Evolutionary conservation across 805 yeast genomes (phyloP).

Genomic region (Candida broadrunensis): DNA sequence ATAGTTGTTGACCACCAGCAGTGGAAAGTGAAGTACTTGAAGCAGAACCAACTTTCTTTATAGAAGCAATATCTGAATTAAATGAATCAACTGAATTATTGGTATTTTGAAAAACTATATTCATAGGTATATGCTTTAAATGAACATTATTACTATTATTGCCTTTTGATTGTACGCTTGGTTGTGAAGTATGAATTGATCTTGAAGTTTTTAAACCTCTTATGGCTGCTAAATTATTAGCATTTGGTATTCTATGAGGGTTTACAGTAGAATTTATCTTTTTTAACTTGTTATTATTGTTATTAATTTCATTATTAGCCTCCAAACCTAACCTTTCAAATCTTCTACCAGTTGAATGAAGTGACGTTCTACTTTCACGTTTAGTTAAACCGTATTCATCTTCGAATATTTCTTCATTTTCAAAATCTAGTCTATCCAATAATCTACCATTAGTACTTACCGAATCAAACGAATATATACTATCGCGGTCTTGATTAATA

Average conservation of each 20-base stretch:
- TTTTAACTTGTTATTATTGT: not conserved
- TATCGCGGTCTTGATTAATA: slow-evolving; percentile 24
- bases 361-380: slow-evolving; percentile 19
- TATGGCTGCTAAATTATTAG: not conserved
- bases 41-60: slow-evolving; percentile 2
- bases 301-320: slow-evolving; percentile 7
- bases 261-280: not conserved
- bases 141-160: not conserved
- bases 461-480: slow-evolving; percentile 43
- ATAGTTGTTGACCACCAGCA: not conserved
- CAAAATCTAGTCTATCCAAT: slow-evolving; percentile 35
- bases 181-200: not conserved
- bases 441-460: slow-evolving; percentile 42
- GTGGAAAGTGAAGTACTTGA: not conserved
- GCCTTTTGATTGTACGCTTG: not conserved
- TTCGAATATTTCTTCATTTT: slow-evolving; percentile 19
- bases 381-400: slow-evolving; percentile 8
- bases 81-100: slow-evolving; percentile 24
- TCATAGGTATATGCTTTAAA: slow-evolving; percentile 15
- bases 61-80: slow-evolving; percentile 17
- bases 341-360: slow-evolving; percentile 27
- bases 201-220: not conserved
- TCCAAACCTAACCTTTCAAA: slow-evolving; percentile 27
- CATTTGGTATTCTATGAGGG: not conserved
- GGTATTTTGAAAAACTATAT: slow-evolving; percentile 16